Percentiles rank a stretch among this genome's conserved stretches.
phyloP scores from a whole-genome alignment of 2,329 filamentous ascomycete genomes.

The Aspergillus aculeatinus region DNA sequence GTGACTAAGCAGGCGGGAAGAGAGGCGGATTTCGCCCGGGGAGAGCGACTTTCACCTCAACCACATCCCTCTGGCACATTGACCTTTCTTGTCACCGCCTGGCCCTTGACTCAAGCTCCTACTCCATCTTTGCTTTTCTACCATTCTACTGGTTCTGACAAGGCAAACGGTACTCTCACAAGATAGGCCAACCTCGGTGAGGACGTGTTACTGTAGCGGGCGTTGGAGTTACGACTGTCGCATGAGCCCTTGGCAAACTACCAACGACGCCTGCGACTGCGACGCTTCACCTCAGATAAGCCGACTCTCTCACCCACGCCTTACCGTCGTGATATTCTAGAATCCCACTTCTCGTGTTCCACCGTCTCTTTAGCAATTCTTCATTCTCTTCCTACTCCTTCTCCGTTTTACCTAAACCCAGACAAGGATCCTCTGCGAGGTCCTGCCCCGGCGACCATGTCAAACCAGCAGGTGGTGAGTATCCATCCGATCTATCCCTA shows the following conservation, averaged over 20 bases:
- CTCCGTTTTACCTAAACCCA: slow-evolving; percentile 7
- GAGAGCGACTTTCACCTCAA: slow-evolving; percentile 38
- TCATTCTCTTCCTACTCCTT: slow-evolving; percentile 3
- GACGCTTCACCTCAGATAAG: slow-evolving; percentile 16
- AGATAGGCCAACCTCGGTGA: background rate
- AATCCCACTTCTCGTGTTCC: background rate
- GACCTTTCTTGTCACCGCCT: slow-evolving; percentile 1
- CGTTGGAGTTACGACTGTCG: slow-evolving; percentile 18
- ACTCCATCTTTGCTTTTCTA: background rate
- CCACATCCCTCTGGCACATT: slow-evolving; percentile 30
- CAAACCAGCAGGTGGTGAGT: slow-evolving; percentile 52
- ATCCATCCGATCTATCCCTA: slow-evolving; percentile 17
- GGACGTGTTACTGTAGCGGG: slow-evolving; percentile 7
- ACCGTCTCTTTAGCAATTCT: background rate
- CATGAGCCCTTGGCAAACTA: slow-evolving; percentile 24
- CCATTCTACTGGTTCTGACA: background rate
- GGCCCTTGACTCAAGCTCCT: background rate
- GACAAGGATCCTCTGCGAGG: slow-evolving; percentile 13
- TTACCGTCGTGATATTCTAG: slow-evolving; percentile 7
- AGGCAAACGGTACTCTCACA: background rate
- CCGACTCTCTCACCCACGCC: slow-evolving; percentile 9
- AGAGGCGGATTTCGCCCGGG: slow-evolving; percentile 39
- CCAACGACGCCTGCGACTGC: slow-evolving; percentile 12
- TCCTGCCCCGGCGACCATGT: slow-evolving; percentile 37
- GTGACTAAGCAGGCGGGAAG: slow-evolving; percentile 35